Base-by-base conservation (phyloP, 495 filamentous ascomycete species). In the Aspergillus wentii region DNA sequence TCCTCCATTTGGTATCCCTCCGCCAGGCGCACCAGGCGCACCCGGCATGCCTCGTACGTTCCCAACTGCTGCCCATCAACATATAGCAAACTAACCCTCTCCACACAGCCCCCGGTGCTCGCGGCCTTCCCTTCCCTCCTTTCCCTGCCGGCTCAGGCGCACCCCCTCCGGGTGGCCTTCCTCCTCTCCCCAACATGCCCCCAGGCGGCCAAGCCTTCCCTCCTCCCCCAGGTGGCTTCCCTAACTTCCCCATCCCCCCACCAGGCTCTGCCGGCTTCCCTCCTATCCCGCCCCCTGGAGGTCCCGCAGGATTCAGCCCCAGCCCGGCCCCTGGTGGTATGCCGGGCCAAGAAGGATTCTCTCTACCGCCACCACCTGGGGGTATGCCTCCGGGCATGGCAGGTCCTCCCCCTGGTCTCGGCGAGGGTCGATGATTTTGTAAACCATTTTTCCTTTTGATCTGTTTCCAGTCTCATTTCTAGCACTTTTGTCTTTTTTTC, bases 61-160 rank as follows among this genome's bases (percentile, higher is more conserved):
- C 25, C 5, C 33, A 29, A 40, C 11, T 27, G 3, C 55, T 49
- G 51, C 48, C 49, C 13, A 45, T 52, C 52, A 7, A 17, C 13
- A 33, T 1, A 35, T 18, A 23, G 29, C 23, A 15, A 19, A 28
- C 44, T 38, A 39, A 19, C 34, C 15, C 26, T 36, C 49, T 27
- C 21, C 29, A 15, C 20, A 43, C 59, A 70, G 74, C 77, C 39
- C 74, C 77, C 30, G 75, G 72, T 27, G 79, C 74, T 31, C 72
- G 76, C 34, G 73, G 79, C 10, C 77, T 82, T 0, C 82, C 82
- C 4, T 88, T 90, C 55, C 78, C 79, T 9, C 75, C 76, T 7
- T 68, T 72, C 61, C 64, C 67, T 8, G 41, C 52, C n/a, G 38
- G 59, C 27, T 30, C 56, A 26, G 66, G 62, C 23, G 64, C 67